These are phyloP conservation scores for Hondaea fermentalgiana DNA, from an alignment of 108 stramenopile species.

Conservation along the genomic window DNA sequence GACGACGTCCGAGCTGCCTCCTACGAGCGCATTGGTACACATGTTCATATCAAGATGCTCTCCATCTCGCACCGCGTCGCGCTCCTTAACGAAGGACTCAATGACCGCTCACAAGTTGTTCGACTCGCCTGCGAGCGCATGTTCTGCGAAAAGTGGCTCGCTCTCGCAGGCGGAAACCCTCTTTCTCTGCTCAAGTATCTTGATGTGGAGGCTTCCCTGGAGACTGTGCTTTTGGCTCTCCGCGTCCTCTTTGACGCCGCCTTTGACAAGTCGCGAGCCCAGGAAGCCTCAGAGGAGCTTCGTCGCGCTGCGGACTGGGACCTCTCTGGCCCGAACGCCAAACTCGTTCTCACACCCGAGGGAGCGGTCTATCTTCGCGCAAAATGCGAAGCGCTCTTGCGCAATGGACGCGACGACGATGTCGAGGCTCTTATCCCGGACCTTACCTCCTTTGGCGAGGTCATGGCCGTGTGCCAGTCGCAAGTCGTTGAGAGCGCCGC, in stretches of 20 bases:
- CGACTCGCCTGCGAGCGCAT: background rate
- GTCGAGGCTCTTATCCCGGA: background rate
- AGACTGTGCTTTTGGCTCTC: background rate
- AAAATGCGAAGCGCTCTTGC: background rate
- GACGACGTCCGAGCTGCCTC: background rate
- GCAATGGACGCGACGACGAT: background rate
- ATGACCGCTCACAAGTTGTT: background rate
- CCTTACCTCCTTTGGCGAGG: background rate
- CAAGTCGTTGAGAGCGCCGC: background rate
- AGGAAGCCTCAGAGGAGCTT: background rate
- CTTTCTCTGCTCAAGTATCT: background rate
- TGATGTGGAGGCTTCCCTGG: background rate
- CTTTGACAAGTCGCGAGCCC: background rate
- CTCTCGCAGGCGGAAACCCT: background rate
- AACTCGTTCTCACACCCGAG: background rate
- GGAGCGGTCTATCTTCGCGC: background rate
- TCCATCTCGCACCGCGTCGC: background rate
- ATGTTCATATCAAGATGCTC: conserved; percentile 7
- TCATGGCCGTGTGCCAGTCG: background rate
- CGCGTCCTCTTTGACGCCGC: background rate
- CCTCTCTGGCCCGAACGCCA: background rate
- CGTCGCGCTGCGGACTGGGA: background rate
- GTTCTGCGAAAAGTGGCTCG: conserved; percentile 1
- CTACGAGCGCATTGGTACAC: background rate
- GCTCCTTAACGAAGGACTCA: background rate